Base-by-base conservation (phyloP, 2,329 filamentous ascomycete species). In the Lachnellula hyalina region DNA sequence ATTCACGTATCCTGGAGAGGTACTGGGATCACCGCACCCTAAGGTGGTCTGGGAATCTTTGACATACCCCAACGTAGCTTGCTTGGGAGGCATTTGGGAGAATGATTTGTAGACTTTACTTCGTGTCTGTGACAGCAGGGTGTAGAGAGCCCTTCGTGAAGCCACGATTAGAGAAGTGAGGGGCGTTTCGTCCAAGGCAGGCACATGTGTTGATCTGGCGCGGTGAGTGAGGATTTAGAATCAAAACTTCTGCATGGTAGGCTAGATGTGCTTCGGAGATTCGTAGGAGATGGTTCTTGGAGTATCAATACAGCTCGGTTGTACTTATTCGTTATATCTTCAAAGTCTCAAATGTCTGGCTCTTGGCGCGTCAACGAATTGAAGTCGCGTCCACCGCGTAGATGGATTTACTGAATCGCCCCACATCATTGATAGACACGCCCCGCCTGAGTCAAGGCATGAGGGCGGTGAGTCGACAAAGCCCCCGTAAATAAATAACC, bases 51-150 rank as follows among this genome's bases (percentile, higher is more conserved):
- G 89, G 61, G 79, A 78, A 66, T 84, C 75, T 73, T 83, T 86
- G 60, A 93, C 90, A 75, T 94, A 96, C 91, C 89, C 89, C 71
- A 96, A 75, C 58, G 89, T 96, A 66, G 88, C 84, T 75, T 96
- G 90, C 49, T 67, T 68, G 21, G 68, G 64, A 61, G 68, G 61
- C 68, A 70, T 70, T 46, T 44, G 65, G 56, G 36, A 57, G 40
- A 63, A 61, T 38, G 56, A 32, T 58, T 53, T 58, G 42, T 57
- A 17, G 41, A 60, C 38, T 41, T 54, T 47, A 14, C 34, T 65
- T 45, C 60, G 58, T 44, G 61, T 54, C 21, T 52, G 38, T 32
- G 55, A 48, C 45, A 59, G 52, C 44, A 59, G 21, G 46, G 47
- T 49, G 15, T 38, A 38, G 17, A 62, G 11, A 23, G 67, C 11